Base-by-base conservation (phyloP, 2,329 filamentous ascomycete genomes). In the Colletotrichum gloeosporioides region DNA sequence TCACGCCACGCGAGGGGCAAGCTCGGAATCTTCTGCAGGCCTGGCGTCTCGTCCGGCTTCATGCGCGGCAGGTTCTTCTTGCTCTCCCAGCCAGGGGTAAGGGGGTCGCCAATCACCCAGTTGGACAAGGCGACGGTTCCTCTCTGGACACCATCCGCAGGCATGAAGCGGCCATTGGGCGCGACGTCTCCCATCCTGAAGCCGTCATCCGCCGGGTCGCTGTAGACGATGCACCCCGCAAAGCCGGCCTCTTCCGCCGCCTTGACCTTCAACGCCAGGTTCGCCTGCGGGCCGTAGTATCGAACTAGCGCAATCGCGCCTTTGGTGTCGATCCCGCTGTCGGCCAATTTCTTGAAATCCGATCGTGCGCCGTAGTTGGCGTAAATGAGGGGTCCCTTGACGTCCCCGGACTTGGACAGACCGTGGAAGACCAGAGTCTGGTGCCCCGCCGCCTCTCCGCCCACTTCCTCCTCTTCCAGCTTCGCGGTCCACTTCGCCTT, bases 1-100 rank as follows among this genome's bases (percentile, higher is more conserved):
- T 99, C 95, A 78, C 94, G 91, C 95, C 95, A 98, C 8, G 96
- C 91, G 25, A 99, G 88, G 1, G 97, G 97, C 64, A 99, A 86
- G 83, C 96, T 98, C 0, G 97, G 97, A 61, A 99, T 99, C 68
- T 93, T 91, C 29, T 93, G 91, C 16, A 99, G 88, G 0, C 93
- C 96, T 3, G 91, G 87, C 62, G 94, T 94, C 66, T 96, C 91
- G 27, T 94, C 91, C 25, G 92, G 90, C 66, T 91, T 89, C 80
- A 97, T 88, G 66, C 95, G 91, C 59, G 93, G 90, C 57, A 91
- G 86, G 8, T 91, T 90, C 79, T 91, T 89, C 62, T 90, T 92
- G 84, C 94, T 96, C 75, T 95, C 93, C 89, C 93, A 96, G 6
- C 96, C 96, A 4, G 97, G 97, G 0, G 95, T 98, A 61, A 99